A percentile compares a stretch with the other conserved stretches of the same genome.
These are phyloP conservation scores for Papiliotrema nemorosa DNA, from an alignment of 1,284 basidiomycete species.

Conservation along the genomic window DNA sequence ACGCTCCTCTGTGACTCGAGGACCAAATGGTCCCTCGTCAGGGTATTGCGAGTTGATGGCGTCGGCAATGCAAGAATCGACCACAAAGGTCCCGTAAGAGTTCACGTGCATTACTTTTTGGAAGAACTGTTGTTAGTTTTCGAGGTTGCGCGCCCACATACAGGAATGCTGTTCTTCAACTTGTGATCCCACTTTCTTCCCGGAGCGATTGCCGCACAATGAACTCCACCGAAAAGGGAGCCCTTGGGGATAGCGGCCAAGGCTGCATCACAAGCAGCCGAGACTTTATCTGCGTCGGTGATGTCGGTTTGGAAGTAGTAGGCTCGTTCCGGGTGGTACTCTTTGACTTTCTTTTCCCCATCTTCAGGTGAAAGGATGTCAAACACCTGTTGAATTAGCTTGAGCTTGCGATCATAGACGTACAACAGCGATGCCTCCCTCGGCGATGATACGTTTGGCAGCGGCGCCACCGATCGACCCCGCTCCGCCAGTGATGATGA, in stretches of 20 bases:
- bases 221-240: slow-evolving; percentile 26
- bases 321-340: slow-evolving; percentile 16
- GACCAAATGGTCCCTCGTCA: slow-evolving; percentile 9
- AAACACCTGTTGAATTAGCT: slow-evolving; percentile 11
- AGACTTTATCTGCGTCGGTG: slow-evolving; percentile 11
- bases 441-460: slow-evolving; percentile 17
- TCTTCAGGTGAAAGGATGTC: slow-evolving; percentile 17
- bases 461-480: slow-evolving; percentile 23
- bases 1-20: slow-evolving; percentile 20
- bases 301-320: slow-evolving; percentile 22
- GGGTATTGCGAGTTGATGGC: slow-evolving; percentile 34
- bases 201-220: slow-evolving; percentile 29
- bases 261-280: slow-evolving; percentile 8
- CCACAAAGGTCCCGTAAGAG: slow-evolving; percentile 26
- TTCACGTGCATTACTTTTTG: slow-evolving; percentile 24
- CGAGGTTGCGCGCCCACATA: too few relatives aligned
- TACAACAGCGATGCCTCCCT: slow-evolving; percentile 19
- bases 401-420: too few relatives aligned
- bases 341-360: slow-evolving; percentile 16
- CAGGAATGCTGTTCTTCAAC: slow-evolving; percentile 9
- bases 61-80: slow-evolving; percentile 27
- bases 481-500: slow-evolving; percentile 27
- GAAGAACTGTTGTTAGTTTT: too few relatives aligned
- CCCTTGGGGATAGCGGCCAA: slow-evolving; percentile 20
- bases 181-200: slow-evolving; percentile 15